Base-by-base conservation (phyloP, 2,329 filamentous ascomycete species). In the Talaromyces atroroseus region DNA sequence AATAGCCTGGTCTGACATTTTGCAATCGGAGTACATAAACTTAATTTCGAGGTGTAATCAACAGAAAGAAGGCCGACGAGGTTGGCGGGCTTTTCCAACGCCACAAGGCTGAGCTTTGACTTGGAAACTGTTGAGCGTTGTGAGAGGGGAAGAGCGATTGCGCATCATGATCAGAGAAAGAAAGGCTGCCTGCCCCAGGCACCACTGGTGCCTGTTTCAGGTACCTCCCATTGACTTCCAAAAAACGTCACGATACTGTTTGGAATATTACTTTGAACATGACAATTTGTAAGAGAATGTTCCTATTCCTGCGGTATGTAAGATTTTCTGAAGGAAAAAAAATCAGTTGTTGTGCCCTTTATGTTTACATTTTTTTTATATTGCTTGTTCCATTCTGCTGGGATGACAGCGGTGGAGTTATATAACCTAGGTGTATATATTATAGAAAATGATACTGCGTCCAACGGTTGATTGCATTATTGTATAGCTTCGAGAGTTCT, bases 1-100 rank as follows among this genome's bases (percentile, higher is more conserved):
- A 66, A 95, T 89, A 58, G 88, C 90, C 73, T 95, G 90, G 73
- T 94, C 90, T 60, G 87, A 84, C 86, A 90, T 90, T 49, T 52
- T 63, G 42, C 11, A 21, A 45, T 21, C 2, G 40, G 40, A 18
- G 36, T 6, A 40, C n/a, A n/a, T 18, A n/a, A 40, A 40, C 14
- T 40, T 8, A n/a, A 18, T 5, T 40, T 2, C 14, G 3, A 18
- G 36, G 36, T n/a, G 32, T 6, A 36, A 5, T 14, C 32, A 36
- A 36, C 12, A 16, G 32, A 36, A 36, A 36, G 14, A 16, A 36
- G 14, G 32, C 10, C 11, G 10, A 34, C 29, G 2, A 36, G 32
- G 8, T 16, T 29, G 8, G 8, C 8, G 8, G 8, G 29, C 5
- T 12, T 34, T 14, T 36, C 32, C 32, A 36, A 36, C 14, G 32